Conservation (phyloP, 2,329 filamentous ascomycete species). For the Hypoxylon sp. region DNA sequence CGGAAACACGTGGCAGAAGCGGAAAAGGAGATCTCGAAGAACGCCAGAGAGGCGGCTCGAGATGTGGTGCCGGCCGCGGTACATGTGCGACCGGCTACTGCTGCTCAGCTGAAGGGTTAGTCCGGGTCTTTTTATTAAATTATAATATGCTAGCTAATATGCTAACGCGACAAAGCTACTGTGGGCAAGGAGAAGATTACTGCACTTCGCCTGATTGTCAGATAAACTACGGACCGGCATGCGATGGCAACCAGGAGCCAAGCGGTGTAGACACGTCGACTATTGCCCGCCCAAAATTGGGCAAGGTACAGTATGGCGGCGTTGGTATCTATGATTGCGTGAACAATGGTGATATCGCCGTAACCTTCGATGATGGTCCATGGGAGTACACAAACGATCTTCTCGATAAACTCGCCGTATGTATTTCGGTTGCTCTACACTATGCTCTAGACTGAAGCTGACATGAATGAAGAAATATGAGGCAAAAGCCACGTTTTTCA, state of each 20-base stretch:
- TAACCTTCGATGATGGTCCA: constrained; percentile 76
- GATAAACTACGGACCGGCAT: constrained; percentile 61
- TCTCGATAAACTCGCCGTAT: constrained; percentile 63
- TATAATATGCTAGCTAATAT: constrained; percentile 26
- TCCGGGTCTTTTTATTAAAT: neutral
- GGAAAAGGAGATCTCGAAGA: constrained; percentile 41
- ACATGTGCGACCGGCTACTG: constrained; percentile 52
- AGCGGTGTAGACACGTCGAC: constrained; percentile 62
- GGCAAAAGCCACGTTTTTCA: constrained; percentile 75
- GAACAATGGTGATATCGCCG: constrained; percentile 68
- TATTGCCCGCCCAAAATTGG: constrained; percentile 62
- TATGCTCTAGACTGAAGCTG: constrained; percentile 24
- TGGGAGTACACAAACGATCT: constrained; percentile 71
- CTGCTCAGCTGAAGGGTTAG: constrained; percentile 54
- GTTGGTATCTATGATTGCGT: constrained; percentile 65
- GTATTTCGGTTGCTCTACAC: neutral
- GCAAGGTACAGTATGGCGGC: constrained; percentile 63
- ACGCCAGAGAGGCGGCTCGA: constrained; percentile 48
- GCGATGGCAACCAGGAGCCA: constrained; percentile 64
- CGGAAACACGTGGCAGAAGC: constrained; percentile 20
- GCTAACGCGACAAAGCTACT: constrained; percentile 50
- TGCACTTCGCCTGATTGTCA: constrained; percentile 54
- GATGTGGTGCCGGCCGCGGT: constrained; percentile 49
- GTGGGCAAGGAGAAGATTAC: constrained; percentile 49
- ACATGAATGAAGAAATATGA: constrained; percentile 61